Conservation (phyloP, 768 basidiomycete genomes). For the Leccinellum luteum region DNA sequence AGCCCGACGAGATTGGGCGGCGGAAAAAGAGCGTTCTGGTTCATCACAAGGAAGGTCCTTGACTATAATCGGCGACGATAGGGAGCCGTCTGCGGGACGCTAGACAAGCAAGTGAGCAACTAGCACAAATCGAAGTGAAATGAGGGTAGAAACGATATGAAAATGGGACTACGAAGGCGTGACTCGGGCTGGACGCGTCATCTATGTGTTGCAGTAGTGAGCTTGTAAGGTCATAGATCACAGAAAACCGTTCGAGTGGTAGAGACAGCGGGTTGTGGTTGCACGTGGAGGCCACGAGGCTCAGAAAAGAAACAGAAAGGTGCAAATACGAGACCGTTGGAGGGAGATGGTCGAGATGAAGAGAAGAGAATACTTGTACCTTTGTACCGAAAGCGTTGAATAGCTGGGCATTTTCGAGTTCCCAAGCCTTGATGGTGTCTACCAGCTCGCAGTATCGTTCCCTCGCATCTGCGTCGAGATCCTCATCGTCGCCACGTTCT, state of each 20-base stretch:
- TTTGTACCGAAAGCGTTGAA: constrained; percentile 66
- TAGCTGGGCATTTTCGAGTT: constrained; percentile 73
- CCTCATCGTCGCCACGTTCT: constrained; percentile 61
- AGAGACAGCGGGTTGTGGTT: no score
- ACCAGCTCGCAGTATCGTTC: constrained; percentile 75
- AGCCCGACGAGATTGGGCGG: constrained; percentile 85
- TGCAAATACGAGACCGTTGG: no score
- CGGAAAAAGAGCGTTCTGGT: constrained; percentile 63
- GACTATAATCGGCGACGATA: constrained; percentile 43
- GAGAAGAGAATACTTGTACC: constrained; percentile 40
- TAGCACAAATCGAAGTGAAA: background rate
- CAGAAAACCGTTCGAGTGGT: no score
- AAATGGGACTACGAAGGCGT: background rate
- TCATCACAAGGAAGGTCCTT: constrained; percentile 59
- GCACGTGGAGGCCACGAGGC: no score
- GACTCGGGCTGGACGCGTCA: background rate
- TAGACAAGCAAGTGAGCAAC: constrained; percentile 21
- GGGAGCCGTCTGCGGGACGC: constrained; percentile 46
- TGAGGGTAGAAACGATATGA: background rate
- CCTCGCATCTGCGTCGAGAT: constrained; percentile 61
- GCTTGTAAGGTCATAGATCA: background rate
- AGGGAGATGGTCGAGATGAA: no score
- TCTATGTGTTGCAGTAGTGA: background rate
- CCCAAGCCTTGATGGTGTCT: constrained; percentile 74
- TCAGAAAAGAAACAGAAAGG: no score